A percentile compares a stretch with the other conserved stretches of the same genome.
These are phyloP conservation scores for Tolypocladium sp. DNA, from an alignment of 2,329 filamentous ascomycete genomes.

Conservation along the genomic window DNA sequence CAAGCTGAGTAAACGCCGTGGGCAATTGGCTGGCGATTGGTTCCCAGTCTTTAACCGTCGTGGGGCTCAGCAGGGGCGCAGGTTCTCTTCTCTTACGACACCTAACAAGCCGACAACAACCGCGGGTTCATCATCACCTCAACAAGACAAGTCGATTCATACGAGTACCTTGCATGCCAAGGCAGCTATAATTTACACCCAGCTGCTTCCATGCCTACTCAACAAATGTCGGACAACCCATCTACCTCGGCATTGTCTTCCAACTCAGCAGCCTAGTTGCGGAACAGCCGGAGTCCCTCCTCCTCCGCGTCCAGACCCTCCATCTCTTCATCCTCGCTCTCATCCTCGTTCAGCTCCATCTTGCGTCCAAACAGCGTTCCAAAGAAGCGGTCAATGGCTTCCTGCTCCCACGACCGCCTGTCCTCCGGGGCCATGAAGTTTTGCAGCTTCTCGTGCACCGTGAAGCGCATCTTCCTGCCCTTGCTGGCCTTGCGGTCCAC, in stretches of 20 bases:
- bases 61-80: not conserved
- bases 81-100: too few species aligned
- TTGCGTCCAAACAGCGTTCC: constrained; percentile 66
- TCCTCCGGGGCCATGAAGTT: constrained; percentile 97
- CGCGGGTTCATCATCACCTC: not conserved
- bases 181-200: not conserved
- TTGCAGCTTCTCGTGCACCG: constrained; percentile 92
- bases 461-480: constrained; percentile 87
- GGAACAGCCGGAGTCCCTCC: constrained; percentile 44
- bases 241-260: not conserved
- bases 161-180: not conserved
- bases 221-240: not conserved
- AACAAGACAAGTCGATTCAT: not conserved
- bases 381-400: constrained; percentile 70
- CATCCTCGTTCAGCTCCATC: constrained; percentile 53
- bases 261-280: constrained; percentile 18
- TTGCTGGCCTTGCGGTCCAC: constrained; percentile 95
- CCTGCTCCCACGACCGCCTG: constrained; percentile 67
- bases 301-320: constrained; percentile 44
- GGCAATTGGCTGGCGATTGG: not conserved
- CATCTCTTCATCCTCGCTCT: constrained; percentile 40
- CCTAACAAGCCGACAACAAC: not conserved
- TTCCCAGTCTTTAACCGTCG: not conserved
- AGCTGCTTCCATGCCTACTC: not conserved
- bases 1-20: not conserved